Evolutionary conservation across 139 green algal species (phyloP).

Genomic region (Coccomyxa sp.): DNA sequence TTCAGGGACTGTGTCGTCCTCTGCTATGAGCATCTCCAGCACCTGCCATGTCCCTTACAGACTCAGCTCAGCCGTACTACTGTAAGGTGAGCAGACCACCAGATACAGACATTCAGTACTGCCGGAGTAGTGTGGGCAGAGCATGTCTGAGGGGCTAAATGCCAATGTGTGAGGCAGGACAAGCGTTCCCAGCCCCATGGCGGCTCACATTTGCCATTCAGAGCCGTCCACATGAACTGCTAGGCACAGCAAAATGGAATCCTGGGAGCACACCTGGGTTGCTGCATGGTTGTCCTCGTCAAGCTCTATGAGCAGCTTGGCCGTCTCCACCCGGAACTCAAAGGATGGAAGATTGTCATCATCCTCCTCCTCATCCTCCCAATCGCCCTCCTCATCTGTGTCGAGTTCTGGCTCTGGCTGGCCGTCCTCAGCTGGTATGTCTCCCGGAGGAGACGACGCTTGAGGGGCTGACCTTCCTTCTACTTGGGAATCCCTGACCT

Average conservation of each 20-base stretch:
- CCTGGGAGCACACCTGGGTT: slow-evolving; percentile 47
- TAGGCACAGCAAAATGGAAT: too few species aligned
- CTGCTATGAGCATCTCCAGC: slow-evolving; percentile 64
- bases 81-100: too few species aligned
- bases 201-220: too few species aligned
- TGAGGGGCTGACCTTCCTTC: too few species aligned
- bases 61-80: too few species aligned
- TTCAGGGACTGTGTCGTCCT: slow-evolving; percentile 72
- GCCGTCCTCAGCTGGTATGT: background rate
- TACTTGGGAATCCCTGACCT: slow-evolving; percentile 26
- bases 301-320: slow-evolving; percentile 86
- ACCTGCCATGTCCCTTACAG: slow-evolving; percentile 35
- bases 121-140: too few species aligned
- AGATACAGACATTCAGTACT: too few species aligned
- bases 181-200: background rate
- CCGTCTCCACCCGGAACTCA: slow-evolving; percentile 81
- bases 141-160: background rate
- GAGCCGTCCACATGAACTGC: too few species aligned
- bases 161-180: background rate
- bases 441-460: slow-evolving; percentile 11
- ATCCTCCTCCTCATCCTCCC: slow-evolving; percentile 33
- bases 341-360: slow-evolving; percentile 48
- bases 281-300: slow-evolving; percentile 59
- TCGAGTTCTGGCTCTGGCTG: slow-evolving; percentile 10
- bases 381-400: slow-evolving; percentile 16